Percentiles rank a stretch among this genome's conserved stretches.
These are phyloP conservation scores for Pyrrhoderma lamaoense DNA, from an alignment of 1,284 basidiomycete genomes.

Conservation along the genomic window DNA sequence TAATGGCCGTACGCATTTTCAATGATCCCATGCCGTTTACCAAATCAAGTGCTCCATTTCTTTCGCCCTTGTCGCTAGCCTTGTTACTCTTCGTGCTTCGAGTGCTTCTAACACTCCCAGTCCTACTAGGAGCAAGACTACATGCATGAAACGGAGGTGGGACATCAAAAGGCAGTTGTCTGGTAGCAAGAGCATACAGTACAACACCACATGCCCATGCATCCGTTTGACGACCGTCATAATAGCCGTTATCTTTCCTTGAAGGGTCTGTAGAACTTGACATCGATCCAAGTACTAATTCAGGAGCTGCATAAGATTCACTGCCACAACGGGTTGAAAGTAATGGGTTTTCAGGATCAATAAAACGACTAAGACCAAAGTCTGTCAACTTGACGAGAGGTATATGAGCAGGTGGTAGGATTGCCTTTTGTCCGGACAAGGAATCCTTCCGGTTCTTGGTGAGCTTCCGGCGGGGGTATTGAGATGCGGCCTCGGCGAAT, in stretches of 20 bases:
- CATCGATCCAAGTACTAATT: constrained; percentile 58
- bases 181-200: constrained; percentile 65
- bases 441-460: no score
- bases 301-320: constrained; percentile 88
- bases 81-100: constrained; percentile 2
- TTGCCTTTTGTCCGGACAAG: constrained; percentile 26
- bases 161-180: constrained; percentile 56
- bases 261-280: constrained; percentile 2
- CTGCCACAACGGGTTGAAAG: constrained; percentile 86
- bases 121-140: constrained; percentile 14
- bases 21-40: constrained; percentile 4
- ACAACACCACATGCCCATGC: constrained; percentile 88
- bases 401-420: constrained; percentile 33
- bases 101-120: constrained; percentile 18
- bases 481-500: constrained; percentile 26
- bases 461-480: no score
- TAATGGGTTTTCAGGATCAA: constrained; percentile 61
- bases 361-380: constrained; percentile 85
- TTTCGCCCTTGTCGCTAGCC: no score
- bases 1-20: constrained; percentile 21
- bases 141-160: constrained; percentile 23
- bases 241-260: constrained; percentile 40
- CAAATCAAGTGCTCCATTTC: no score
- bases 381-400: constrained; percentile 85
- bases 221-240: constrained; percentile 85